A percentile compares a stretch with the other conserved stretches of the same genome.
Evolutionary conservation across 2,329 filamentous ascomycete species (phyloP).

Genomic region (Huntiella omanensis): DNA sequence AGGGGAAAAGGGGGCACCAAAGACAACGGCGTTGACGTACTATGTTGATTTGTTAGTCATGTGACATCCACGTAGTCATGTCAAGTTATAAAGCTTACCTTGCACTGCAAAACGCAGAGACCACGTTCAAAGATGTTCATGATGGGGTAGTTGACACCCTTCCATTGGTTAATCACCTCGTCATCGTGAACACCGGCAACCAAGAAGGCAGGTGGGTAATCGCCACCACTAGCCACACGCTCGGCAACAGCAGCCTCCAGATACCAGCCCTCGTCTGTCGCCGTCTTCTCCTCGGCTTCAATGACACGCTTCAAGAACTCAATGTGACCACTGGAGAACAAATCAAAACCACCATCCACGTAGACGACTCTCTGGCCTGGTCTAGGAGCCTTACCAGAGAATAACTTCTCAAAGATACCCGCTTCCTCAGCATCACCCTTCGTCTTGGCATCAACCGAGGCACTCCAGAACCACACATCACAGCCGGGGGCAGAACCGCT

Average conservation of each 20-base stretch:
- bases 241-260: slow-evolving; percentile 41
- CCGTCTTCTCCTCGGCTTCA: slow-evolving; percentile 51
- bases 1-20: slow-evolving; percentile 77
- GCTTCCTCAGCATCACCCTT: slow-evolving; percentile 31
- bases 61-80: neutral
- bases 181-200: slow-evolving; percentile 90
- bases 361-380: slow-evolving; percentile 77
- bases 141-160: slow-evolving; percentile 95
- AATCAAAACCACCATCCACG: slow-evolving; percentile 88
- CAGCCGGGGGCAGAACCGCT: slow-evolving; percentile 60
- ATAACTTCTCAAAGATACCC: slow-evolving; percentile 47
- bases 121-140: slow-evolving; percentile 98
- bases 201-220: slow-evolving; percentile 73
- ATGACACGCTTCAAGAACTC: slow-evolving; percentile 74
- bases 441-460: slow-evolving; percentile 29
- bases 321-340: slow-evolving; percentile 94
- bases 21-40: slow-evolving; percentile 76
- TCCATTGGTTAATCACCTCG: slow-evolving; percentile 87
- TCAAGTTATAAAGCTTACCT: slow-evolving; percentile 31
- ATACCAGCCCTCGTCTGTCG: slow-evolving; percentile 54
- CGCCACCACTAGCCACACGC: slow-evolving; percentile 45
- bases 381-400: slow-evolving; percentile 50
- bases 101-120: slow-evolving; percentile 87
- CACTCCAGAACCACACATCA: slow-evolving; percentile 71
- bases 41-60: slow-evolving; percentile 20